Conservation (phyloP, 2,329 filamentous ascomycete genomes). For the Claviceps africana region DNA sequence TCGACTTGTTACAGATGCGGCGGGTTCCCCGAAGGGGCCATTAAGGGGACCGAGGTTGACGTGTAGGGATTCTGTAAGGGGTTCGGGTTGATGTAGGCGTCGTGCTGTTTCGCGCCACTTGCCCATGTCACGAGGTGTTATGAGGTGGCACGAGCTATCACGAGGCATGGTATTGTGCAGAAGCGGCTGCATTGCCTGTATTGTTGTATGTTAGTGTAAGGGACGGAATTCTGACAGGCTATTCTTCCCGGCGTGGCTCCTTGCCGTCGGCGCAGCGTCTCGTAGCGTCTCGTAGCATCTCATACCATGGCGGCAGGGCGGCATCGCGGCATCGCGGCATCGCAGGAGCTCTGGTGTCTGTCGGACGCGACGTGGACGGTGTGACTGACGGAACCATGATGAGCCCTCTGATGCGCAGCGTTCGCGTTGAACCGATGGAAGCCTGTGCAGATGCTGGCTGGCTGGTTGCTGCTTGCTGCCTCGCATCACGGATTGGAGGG, state of each 20-base stretch:
- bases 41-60: not conserved
- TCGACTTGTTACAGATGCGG: not conserved
- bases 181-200: not conserved
- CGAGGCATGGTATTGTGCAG: not conserved
- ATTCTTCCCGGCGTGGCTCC: not conserved
- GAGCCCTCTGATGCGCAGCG: no score
- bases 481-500: not conserved
- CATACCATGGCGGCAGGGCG: no score
- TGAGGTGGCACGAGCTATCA: not conserved
- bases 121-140: not conserved
- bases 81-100: not conserved
- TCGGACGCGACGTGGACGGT: not conserved
- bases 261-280: not conserved
- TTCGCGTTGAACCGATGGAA: no score
- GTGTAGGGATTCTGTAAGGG: not conserved
- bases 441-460: no score
- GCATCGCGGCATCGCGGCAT: no score
- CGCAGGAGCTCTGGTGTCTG: not conserved
- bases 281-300: no score
- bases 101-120: not conserved
- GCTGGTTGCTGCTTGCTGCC: no score
- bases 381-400: not conserved
- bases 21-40: not conserved
- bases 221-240: not conserved
- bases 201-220: not conserved